Percentiles rank a stretch among this genome's conserved stretches.
Evolutionary conservation across 2,329 filamentous ascomycete genomes (phyloP).

Genomic region (Gyromitra esculenta): DNA sequence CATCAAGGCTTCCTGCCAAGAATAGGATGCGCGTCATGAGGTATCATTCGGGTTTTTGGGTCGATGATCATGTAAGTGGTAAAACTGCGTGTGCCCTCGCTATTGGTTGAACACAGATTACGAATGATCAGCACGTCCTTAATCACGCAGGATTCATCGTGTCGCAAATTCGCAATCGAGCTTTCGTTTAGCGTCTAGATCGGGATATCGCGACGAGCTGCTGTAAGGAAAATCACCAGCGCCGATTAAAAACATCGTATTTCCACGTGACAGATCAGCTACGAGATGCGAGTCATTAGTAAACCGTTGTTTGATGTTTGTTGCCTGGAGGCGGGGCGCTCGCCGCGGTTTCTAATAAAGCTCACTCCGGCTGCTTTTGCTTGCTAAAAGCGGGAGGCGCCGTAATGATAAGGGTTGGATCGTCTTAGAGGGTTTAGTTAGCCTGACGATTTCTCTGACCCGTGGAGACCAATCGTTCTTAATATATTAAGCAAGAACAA

Average conservation of each 20-base stretch:
- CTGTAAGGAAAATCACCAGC: background rate
- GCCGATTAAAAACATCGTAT: background rate
- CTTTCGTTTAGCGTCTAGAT: background rate
- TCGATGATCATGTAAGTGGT: background rate
- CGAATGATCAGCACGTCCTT: background rate
- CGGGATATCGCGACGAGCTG: background rate
- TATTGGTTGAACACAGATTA: background rate
- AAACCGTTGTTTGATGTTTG: background rate
- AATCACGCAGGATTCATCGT: background rate
- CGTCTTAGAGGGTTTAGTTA: no score
- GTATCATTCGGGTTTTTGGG: slow-evolving; percentile 28
- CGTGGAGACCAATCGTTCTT: no score
- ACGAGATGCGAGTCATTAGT: background rate
- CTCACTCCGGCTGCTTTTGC: no score
- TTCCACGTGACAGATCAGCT: background rate
- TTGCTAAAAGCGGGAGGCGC: no score
- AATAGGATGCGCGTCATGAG: slow-evolving; percentile 21
- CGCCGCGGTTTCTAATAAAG: background rate
- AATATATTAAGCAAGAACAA: no score
- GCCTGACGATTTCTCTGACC: no score
- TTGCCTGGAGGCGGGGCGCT: background rate
- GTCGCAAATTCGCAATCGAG: background rate
- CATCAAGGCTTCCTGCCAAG: slow-evolving; percentile 7
- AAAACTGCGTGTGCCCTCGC: background rate
- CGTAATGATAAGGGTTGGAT: no score